Evolutionary conservation across 495 filamentous ascomycete species (phyloP).

Genomic region (Immersiella caudata): DNA sequence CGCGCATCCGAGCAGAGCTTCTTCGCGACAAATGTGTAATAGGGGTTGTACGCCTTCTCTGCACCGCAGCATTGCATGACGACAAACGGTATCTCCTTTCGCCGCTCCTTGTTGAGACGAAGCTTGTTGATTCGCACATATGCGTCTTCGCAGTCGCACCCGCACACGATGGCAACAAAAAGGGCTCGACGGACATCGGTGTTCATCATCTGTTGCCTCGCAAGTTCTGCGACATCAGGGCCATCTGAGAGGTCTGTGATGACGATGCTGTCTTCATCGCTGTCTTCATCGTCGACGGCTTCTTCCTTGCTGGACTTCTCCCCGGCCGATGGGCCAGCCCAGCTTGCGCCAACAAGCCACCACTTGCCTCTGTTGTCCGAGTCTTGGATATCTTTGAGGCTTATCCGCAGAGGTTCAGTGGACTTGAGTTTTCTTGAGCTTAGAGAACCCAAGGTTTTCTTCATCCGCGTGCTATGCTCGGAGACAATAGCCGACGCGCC

Average conservation of each 20-base stretch:
- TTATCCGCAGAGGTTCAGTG: constrained; percentile 79
- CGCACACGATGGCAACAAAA: constrained; percentile 88
- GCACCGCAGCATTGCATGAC: constrained; percentile 84
- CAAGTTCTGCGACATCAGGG: constrained; percentile 70
- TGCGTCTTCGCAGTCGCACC: constrained; percentile 82
- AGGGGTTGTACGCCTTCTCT: constrained; percentile 86
- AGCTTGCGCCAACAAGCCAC: constrained; percentile 96
- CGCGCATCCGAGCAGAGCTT: constrained; percentile 71
- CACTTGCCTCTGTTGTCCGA: constrained; percentile 90
- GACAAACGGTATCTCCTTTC: constrained; percentile 84
- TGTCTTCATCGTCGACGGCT: constrained; percentile 39
- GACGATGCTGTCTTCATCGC: constrained; percentile 35
- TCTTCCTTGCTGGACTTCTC: constrained; percentile 27
- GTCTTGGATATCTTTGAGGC: constrained; percentile 76
- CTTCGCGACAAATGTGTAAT: constrained; percentile 83
- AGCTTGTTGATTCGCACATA: constrained; percentile 77
- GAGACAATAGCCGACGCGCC: constrained; percentile 63
- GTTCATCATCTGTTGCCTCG: constrained; percentile 88
- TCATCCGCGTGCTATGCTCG: constrained; percentile 83
- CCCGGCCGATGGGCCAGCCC: constrained; percentile 55
- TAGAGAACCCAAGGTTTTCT: constrained; percentile 74
- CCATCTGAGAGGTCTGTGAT: constrained; percentile 56
- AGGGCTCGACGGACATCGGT: constrained; percentile 91
- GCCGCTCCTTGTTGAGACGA: constrained; percentile 79
- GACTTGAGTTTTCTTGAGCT: constrained; percentile 69